Percentiles rank a stretch among this genome's conserved stretches.
These are phyloP conservation scores for Vitis riparia DNA, from an alignment of 164 flowering plant species.

Conservation along the genomic window DNA sequence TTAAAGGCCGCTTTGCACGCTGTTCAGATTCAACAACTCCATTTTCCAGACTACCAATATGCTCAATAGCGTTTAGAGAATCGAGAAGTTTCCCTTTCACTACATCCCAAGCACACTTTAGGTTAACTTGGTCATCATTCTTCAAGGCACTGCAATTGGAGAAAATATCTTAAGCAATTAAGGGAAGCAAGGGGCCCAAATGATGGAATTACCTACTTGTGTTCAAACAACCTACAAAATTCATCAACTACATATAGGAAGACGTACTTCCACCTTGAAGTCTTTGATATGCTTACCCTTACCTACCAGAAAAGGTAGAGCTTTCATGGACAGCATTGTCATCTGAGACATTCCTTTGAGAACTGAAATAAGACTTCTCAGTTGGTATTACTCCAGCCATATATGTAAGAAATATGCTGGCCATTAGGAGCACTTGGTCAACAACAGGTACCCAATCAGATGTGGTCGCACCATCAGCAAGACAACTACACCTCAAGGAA, in stretches of 20 bases:
- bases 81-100: slow-evolving; percentile 68
- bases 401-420: slow-evolving; percentile 71
- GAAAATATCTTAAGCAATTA: slow-evolving; percentile 14
- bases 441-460: slow-evolving; percentile 55
- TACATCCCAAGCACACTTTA: slow-evolving; percentile 58
- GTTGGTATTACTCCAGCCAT: slow-evolving; percentile 82
- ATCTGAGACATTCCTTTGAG: slow-evolving; percentile 23
- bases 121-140: slow-evolving; percentile 32
- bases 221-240: not conserved
- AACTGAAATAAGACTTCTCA: slow-evolving; percentile 22
- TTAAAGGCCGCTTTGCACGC: slow-evolving; percentile 44
- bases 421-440: slow-evolving; percentile 74
- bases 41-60: slow-evolving; percentile 32
- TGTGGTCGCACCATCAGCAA: slow-evolving; percentile 44
- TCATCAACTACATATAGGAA: not conserved
- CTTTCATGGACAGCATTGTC: slow-evolving; percentile 25
- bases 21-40: slow-evolving; percentile 34
- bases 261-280: slow-evolving; percentile 6
- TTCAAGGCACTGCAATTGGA: slow-evolving; percentile 42
- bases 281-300: slow-evolving; percentile 48
- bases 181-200: slow-evolving; percentile 4
- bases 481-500: slow-evolving; percentile 38
- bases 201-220: not conserved
- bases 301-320: slow-evolving; percentile 81
- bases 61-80: slow-evolving; percentile 52